Conservation (phyloP, 345 rosid species). For the Turritis glabra region DNA sequence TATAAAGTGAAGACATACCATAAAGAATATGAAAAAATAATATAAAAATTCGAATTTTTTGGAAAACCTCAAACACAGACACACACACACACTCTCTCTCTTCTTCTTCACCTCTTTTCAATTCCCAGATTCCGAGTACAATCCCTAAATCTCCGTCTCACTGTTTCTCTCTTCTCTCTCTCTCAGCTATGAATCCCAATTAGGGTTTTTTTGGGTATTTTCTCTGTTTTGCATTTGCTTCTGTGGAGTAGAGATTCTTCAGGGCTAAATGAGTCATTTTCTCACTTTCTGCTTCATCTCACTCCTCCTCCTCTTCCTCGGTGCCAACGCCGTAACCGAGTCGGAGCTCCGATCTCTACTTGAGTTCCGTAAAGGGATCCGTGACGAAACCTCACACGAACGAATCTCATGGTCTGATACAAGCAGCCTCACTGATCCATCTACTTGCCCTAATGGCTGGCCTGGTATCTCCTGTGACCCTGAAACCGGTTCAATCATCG, state of each 20-base stretch:
- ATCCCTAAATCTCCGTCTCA: constrained; percentile 25
- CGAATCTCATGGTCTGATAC: constrained; percentile 53
- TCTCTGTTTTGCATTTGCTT: background rate
- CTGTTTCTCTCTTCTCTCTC: constrained; percentile 17
- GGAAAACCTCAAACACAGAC: constrained; percentile 10
- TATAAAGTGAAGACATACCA: constrained; percentile 5
- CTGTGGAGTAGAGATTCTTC: background rate
- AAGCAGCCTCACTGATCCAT: constrained; percentile 37
- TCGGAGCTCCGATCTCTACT: constrained; percentile 66
- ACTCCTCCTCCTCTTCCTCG: constrained; percentile 17
- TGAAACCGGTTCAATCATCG: constrained; percentile 46
- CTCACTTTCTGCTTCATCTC: constrained; percentile 38
- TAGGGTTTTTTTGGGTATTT: background rate
- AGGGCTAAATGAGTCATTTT: constrained; percentile 46
- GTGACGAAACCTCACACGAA: constrained; percentile 45
- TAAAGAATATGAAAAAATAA: background rate
- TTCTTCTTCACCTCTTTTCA: constrained; percentile 3
- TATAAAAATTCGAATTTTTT: constrained; percentile 20
- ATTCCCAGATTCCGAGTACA: constrained; percentile 34
- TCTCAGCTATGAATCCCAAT: constrained; percentile 38
- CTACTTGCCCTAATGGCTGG: constrained; percentile 59
- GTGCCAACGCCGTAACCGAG: constrained; percentile 37
- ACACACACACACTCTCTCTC: background rate
- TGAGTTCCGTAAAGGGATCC: constrained; percentile 90
- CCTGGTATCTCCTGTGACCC: constrained; percentile 71